Conservation (phyloP, 305 asterid species). For the Fraxinus latifolia region DNA sequence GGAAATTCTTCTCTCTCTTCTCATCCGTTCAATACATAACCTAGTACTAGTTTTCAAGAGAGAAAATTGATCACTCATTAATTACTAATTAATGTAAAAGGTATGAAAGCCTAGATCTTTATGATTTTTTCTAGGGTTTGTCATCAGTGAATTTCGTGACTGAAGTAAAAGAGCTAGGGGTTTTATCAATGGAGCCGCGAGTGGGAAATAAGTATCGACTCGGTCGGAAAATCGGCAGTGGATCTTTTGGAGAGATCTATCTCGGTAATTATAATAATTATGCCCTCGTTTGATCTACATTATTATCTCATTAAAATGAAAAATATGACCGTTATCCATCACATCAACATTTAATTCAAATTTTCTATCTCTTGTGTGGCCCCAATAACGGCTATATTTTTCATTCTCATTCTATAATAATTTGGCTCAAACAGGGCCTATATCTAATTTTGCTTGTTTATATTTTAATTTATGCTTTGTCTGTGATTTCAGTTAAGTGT, state of each 20-base stretch:
- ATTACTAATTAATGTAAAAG: conserved; percentile 27
- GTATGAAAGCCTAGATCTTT: conserved; percentile 28
- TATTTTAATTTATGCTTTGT: conserved; percentile 1
- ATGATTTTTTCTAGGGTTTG: conserved; percentile 24
- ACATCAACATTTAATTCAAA: no score
- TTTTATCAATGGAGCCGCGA: conserved; percentile 66
- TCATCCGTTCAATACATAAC: conserved; percentile 33
- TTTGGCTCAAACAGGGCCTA: not conserved
- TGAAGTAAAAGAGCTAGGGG: not conserved
- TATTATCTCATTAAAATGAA: no score
- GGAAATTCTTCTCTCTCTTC: conserved; percentile 1
- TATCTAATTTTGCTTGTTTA: not conserved
- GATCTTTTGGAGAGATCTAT: conserved; percentile 86
- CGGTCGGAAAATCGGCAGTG: conserved; percentile 88
- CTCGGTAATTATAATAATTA: conserved; percentile 40
- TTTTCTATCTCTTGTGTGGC: no score
- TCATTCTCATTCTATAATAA: no score
- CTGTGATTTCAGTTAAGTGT: not conserved
- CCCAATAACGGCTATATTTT: no score
- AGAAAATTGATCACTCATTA: conserved; percentile 21
- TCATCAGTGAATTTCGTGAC: conserved; percentile 31
- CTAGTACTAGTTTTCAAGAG: conserved; percentile 24
- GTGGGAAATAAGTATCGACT: conserved; percentile 75
- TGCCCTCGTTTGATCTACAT: no score
- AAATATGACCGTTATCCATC: no score